Conservation (phyloP, 2,329 filamentous ascomycete species). For the Apiospora aurea region DNA sequence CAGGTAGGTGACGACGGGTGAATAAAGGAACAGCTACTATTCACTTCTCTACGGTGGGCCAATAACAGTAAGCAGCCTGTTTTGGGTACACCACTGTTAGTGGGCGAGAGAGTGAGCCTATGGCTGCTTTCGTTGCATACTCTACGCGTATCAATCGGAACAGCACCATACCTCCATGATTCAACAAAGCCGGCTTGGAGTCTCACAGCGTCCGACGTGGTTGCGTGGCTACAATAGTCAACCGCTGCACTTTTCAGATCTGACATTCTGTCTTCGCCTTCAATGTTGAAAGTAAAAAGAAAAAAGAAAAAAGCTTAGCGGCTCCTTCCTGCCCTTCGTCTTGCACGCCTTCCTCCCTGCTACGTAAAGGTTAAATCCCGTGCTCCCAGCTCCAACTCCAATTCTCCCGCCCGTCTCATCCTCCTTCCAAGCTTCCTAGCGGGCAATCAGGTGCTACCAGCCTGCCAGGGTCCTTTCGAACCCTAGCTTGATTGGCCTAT, state of each 20-base stretch:
- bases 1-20: not conserved
- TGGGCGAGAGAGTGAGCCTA: not conserved
- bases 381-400: not conserved
- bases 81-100: not conserved
- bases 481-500: constrained; percentile 14
- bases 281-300: not conserved
- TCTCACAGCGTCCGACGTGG: not conserved
- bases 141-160: not conserved
- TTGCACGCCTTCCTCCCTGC: not conserved
- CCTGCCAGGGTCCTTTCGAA: not conserved
- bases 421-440: not conserved
- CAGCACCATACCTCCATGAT: not conserved
- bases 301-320: not conserved
- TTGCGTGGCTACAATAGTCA: not conserved
- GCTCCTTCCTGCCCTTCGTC: not conserved
- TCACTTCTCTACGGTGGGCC: not conserved
- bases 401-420: not conserved
- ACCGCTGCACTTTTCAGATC: not conserved
- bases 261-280: not conserved
- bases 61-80: constrained; percentile 2
- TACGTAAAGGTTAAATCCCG: not conserved
- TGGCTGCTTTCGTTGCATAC: not conserved
- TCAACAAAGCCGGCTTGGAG: constrained; percentile 8
- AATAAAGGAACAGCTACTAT: not conserved
- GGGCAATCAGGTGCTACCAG: constrained; percentile 1